A percentile compares a stretch with the other conserved stretches of the same genome.
Evolutionary conservation across 768 basidiomycete genomes (phyloP).

Genomic region (Suillus clintonianus): DNA sequence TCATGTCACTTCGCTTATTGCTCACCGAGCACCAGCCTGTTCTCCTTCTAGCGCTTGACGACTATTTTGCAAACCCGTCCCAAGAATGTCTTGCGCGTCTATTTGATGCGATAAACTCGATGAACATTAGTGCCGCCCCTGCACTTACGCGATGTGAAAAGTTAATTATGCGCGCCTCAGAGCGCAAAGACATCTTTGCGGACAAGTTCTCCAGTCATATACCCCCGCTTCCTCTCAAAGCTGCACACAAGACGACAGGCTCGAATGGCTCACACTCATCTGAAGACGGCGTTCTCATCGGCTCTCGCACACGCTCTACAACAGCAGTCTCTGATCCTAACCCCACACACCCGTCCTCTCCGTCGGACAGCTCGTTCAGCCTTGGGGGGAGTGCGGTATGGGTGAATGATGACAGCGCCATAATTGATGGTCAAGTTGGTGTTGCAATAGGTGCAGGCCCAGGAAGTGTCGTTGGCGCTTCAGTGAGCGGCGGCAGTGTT

Average conservation of each 20-base stretch:
- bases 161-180: conserved; percentile 84
- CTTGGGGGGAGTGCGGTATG: conserved; percentile 82
- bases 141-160: conserved; percentile 80
- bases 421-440: conserved; percentile 45
- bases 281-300: conserved; percentile 65
- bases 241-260: conserved; percentile 48
- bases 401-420: conserved; percentile 74
- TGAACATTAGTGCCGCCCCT: conserved; percentile 83
- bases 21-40: conserved; percentile 65
- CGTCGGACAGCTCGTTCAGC: conserved; percentile 74
- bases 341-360: conserved; percentile 47
- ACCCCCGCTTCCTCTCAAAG: conserved; percentile 23
- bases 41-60: conserved; percentile 90
- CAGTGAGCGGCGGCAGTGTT: conserved; percentile 42
- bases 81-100: conserved; percentile 88
- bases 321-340: conserved; percentile 31
- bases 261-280: conserved; percentile 67
- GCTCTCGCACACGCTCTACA: conserved; percentile 40
- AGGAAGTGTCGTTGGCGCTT: conserved; percentile 36
- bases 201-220: conserved; percentile 64
- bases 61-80: conserved; percentile 89
- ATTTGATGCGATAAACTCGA: conserved; percentile 91
- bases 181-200: conserved; percentile 88
- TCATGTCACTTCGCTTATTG: conserved; percentile 10
- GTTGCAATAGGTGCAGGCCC: conserved; percentile 44